Base-by-base conservation (phyloP, 2,329 filamentous ascomycete genomes). In the Cladosporium cucumerinum region DNA sequence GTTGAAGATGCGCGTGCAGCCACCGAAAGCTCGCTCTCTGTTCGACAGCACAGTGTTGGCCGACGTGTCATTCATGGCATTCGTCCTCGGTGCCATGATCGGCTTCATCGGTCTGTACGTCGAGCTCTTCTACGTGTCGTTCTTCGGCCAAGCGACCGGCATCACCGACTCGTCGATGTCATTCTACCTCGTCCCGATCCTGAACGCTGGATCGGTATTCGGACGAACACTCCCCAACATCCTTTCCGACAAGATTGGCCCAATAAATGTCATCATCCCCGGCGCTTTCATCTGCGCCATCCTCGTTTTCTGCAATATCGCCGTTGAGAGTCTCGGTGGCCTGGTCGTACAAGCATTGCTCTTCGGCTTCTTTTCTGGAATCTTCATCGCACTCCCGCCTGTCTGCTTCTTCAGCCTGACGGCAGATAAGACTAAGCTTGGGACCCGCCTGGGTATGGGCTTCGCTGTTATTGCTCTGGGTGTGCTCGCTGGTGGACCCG, bases 341-440 rank as follows among this genome's bases (percentile, higher is more conserved):
- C 69, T 80, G 23, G 69, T 82, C 16, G 72, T 74, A 5, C 64
- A 75, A 30, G 70, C 76, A 1, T 63, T 81, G 5, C 67, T 80
- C 48, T 75, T 74, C 62, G 80, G 80, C 21, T 80, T 81, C 70
- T 79, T 80, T 68, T 76, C 73, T 25, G 81, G 81, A 49, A 77
- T 78, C 48, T 75, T 82, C 69, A 76, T 81, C 54, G 73, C 78
- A 0, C 69, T 82, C 34, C 78, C 78, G 5, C 76, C 79, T 0
- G 74, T 79, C 0, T 73, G 74, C 52, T 77, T 82, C 58, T 74
- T 75, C 6, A 69, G 66, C 1, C 69, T 83, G 18, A 81, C 79
- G 0, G 63, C 69, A n/a, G 74, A 82, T 67, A 78, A 78, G 66
- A 69, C 72, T 21, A 78, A 74, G 63, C 71, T 82, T 14, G 81